Evolutionary conservation across 176 grass and related monocot genomes (phyloP).

Genomic region (Oryza rufipogon): DNA sequence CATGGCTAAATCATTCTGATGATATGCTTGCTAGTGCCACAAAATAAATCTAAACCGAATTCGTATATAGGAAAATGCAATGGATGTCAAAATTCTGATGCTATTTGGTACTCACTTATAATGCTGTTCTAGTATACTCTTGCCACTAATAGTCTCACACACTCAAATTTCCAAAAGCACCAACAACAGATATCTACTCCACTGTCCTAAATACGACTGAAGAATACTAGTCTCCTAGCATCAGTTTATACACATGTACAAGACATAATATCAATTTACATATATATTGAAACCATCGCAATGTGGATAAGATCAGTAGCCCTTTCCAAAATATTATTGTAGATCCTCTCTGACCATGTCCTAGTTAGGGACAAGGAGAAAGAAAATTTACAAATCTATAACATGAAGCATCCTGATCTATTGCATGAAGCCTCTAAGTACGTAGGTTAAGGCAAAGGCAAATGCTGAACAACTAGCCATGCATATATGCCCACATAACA

Average conservation of each 20-base stretch:
- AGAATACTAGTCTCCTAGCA: background rate
- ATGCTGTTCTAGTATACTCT: background rate
- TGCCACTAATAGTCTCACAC: background rate
- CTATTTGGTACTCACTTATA: background rate
- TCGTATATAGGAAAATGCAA: background rate
- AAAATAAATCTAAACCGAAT: background rate
- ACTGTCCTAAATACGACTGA: background rate
- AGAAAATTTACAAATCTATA: background rate
- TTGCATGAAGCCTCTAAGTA: background rate
- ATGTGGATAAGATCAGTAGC: background rate
- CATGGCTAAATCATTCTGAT: no score
- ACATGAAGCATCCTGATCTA: background rate
- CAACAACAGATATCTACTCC: background rate
- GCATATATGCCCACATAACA: background rate
- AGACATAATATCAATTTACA: background rate
- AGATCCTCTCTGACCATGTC: background rate
- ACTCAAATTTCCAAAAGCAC: background rate
- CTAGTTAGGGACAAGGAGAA: no score
- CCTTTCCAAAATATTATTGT: background rate
- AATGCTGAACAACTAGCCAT: background rate
- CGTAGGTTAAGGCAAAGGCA: background rate
- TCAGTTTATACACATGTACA: conserved; percentile 2
- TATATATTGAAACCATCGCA: background rate
- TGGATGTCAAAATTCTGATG: background rate
- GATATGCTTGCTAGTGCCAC: background rate